Base-by-base conservation (phyloP, 1,284 basidiomycete genomes). In the Irpex lacteus region DNA sequence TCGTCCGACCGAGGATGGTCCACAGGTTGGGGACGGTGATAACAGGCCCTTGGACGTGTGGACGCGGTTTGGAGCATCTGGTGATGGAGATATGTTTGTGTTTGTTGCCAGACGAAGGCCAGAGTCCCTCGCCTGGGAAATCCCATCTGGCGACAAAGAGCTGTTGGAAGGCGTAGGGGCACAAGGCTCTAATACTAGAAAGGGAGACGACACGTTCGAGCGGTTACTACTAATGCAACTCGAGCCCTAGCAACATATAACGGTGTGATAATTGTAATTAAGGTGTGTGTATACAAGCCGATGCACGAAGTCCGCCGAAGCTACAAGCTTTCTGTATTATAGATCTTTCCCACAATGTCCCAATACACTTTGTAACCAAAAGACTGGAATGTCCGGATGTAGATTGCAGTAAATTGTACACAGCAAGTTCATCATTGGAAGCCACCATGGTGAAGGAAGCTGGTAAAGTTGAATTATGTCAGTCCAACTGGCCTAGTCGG, bases 161-260 rank as follows among this genome's bases (percentile, higher is more conserved):
- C 73, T 92, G 62, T 73, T 91, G 50, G 73, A 73, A 1, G 90
- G 89, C 0, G 76, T 82, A 4, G 84, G 85, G 7, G 83, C 85
- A 9, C 66, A 71, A 61, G 82, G 80, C 1, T 82, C 78, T 3
- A 49, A 67, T 15, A 60, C 67, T 1, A 73, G 74, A n/a, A 88
- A 87, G 67, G 76, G 76, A 26, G 85, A 88, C 64, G 89, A 90
- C 60, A 85, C 84, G 2, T 92, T 92, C 66, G 90, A 93, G 73
- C 81, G 79, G 21, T 70, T 92, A 38, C 73, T 93, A 52, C 72
- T 93, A 62, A 61, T 66, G 19, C 63, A 55, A 26, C n/a, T 55
- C 15, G 61, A 38, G 5, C 21, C 37, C 49, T 62, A 49, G 58
- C 9, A n/a, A 21, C 19, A 52, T 52, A 21, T 52, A 44, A 18